phyloP scores from a whole-genome alignment of 164 flowering plant species.

The Sedum album region DNA sequence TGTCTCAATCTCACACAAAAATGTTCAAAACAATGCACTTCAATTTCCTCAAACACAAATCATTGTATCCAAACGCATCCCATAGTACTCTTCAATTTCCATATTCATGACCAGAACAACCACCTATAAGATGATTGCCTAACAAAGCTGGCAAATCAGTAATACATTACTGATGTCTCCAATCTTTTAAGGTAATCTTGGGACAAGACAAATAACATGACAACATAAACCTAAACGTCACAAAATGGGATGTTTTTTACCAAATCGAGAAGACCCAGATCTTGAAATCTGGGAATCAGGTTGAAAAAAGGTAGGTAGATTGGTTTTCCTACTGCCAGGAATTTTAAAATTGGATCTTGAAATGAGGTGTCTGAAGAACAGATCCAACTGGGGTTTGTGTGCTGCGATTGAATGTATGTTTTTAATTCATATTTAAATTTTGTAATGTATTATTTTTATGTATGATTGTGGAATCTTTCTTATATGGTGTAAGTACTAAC shows the following conservation, averaged over 20 bases:
- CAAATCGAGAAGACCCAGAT: background rate
- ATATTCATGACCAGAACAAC: background rate
- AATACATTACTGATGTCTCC: background rate
- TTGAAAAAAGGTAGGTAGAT: background rate
- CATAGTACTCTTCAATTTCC: background rate
- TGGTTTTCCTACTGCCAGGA: background rate
- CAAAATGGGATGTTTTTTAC: background rate
- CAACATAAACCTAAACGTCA: background rate
- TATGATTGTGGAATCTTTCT: background rate
- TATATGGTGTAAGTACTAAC: too few species aligned
- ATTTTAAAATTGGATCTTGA: background rate
- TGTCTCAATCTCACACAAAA: background rate
- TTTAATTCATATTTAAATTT: background rate
- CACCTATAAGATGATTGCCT: background rate
- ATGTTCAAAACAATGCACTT: background rate
- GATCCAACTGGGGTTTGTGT: background rate
- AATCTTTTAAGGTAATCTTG: background rate
- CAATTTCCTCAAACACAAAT: background rate
- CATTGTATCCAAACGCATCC: background rate
- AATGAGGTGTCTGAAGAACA: background rate
- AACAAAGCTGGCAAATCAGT: background rate
- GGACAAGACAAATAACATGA: conserved; percentile 1
- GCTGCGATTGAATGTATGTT: background rate
- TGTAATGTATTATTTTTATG: background rate
- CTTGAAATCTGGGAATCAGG: background rate